phyloP scores from a whole-genome alignment of 2,329 filamentous ascomycete genomes.

The Chrysosporium keratinophilum region DNA sequence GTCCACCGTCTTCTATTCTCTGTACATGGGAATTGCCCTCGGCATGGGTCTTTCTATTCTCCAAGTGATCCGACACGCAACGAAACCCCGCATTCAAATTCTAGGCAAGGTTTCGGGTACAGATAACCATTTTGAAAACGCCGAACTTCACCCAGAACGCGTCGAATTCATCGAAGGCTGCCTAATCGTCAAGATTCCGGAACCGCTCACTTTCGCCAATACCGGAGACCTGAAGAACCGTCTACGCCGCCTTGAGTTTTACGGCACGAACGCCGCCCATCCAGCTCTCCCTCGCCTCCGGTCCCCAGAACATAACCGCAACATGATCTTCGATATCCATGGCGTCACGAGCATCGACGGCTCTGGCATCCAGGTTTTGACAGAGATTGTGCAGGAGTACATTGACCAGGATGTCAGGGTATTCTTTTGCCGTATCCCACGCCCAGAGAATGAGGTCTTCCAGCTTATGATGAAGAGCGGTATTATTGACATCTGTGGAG shows the following conservation, averaged over 20 bases:
- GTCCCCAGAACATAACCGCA: constrained; percentile 69
- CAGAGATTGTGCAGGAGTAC: constrained; percentile 78
- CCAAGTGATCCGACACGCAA: constrained; percentile 80
- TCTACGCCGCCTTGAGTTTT: constrained; percentile 72
- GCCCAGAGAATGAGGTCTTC: constrained; percentile 51
- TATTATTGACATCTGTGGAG: constrained; percentile 75
- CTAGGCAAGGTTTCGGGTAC: constrained; percentile 79
- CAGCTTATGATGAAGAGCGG: constrained; percentile 64
- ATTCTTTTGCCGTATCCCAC: constrained; percentile 46
- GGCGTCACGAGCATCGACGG: constrained; percentile 94
- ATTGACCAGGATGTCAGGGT: constrained; percentile 58
- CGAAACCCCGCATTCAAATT: constrained; percentile 90
- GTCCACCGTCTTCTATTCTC: constrained; percentile 87
- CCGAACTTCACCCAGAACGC: constrained; percentile 58
- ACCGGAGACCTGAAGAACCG: constrained; percentile 83
- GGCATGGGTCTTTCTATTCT: constrained; percentile 85
- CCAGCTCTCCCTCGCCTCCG: constrained; percentile 76
- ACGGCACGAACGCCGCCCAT: constrained; percentile 76
- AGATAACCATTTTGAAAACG: constrained; percentile 68
- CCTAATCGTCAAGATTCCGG: constrained; percentile 93
- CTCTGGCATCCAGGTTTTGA: constrained; percentile 80
- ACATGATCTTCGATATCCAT: constrained; percentile 94
- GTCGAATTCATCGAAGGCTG: constrained; percentile 87
- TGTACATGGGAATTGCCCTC: constrained; percentile 85
- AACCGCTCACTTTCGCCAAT: constrained; percentile 93